A percentile compares a stretch with the other conserved stretches of the same genome.
phyloP scores from a whole-genome alignment of 345 rosid species.

The Sisymbrium altissimum region DNA sequence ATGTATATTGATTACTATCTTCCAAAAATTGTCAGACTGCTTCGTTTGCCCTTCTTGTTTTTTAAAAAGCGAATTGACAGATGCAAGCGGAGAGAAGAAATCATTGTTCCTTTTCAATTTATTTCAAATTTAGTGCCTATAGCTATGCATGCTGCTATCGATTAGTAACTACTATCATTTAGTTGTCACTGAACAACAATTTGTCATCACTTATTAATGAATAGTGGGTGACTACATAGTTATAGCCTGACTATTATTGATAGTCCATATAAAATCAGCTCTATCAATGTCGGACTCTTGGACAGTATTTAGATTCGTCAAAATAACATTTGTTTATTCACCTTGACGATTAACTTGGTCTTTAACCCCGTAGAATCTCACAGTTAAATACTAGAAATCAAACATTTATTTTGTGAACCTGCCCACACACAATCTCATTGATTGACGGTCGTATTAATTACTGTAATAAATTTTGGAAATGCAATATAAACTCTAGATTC shows the following conservation, averaged over 20 bases:
- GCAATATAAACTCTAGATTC: neutral
- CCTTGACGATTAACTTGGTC: neutral
- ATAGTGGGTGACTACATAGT: neutral
- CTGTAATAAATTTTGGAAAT: neutral
- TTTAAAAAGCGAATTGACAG: conserved; percentile 14
- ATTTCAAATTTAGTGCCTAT: neutral
- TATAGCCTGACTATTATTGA: neutral
- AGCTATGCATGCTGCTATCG: neutral
- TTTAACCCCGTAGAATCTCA: neutral
- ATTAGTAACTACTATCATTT: neutral
- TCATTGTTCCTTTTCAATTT: conserved; percentile 9
- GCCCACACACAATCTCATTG: neutral
- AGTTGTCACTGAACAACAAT: neutral
- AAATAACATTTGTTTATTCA: neutral
- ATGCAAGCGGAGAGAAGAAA: conserved; percentile 11
- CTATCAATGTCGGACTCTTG: neutral
- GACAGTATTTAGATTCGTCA: neutral
- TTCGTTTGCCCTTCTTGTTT: neutral
- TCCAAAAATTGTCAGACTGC: conserved; percentile 15
- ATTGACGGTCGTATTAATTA: conserved; percentile 6
- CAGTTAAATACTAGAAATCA: neutral
- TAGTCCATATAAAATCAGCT: neutral
- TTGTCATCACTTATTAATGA: neutral
- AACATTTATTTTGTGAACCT: neutral
- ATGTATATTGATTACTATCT: neutral